Evolutionary conservation across 306 rosid species (phyloP), one percentile per base, ranked within the genome.

Genomic region (Sicyos baderoa): DNA sequence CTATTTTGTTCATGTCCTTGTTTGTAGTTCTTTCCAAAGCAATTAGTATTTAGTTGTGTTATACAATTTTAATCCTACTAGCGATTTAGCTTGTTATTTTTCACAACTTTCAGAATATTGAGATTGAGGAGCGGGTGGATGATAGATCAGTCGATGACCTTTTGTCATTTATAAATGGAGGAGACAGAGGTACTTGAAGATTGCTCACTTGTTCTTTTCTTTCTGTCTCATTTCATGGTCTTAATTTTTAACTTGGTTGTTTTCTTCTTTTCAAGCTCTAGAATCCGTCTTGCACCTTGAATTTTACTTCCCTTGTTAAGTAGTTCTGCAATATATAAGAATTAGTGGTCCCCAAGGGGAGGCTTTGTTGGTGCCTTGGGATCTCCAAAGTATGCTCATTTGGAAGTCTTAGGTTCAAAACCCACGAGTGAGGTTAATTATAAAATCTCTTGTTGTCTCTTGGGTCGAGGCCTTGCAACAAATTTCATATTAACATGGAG

Each of bases 91-190:
- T 62, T 49, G 47, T 53, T 14, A 3, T 60, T 60, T 72, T 72
- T 54, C 42, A 61, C 72, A 5, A 58, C 71, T 83, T 85, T 76
- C 82, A 91, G 97, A 86, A 84, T 74, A 84, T 85, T 71, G 94
- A 84, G 81, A 76, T 76, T 57, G 96, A 81, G 83, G 96, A 88
- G 75, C 86, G 35, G 35, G 87, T 88, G 54, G 96, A 88, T 74
- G 89, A 88, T 51, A 96, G 96, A 64, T 91, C 97, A 29, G 88
- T 91, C 8, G 97, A 91, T 75, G 97, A 91, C 76, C 88, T 91
- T 29, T 84, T 91, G 79, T 84, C 96, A 71, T 91, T 85, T 79
- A 91, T 91, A 69, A 91, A 91, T 75, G 94, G 91, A 68, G 89
- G 77, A 71, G 82, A 82, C 57, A 78, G 79, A 82, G 89, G 97